These are phyloP conservation scores for Pseudoneurospora amorphoporcata DNA, from an alignment of 495 filamentous ascomycete genomes.

Conservation along the genomic window DNA sequence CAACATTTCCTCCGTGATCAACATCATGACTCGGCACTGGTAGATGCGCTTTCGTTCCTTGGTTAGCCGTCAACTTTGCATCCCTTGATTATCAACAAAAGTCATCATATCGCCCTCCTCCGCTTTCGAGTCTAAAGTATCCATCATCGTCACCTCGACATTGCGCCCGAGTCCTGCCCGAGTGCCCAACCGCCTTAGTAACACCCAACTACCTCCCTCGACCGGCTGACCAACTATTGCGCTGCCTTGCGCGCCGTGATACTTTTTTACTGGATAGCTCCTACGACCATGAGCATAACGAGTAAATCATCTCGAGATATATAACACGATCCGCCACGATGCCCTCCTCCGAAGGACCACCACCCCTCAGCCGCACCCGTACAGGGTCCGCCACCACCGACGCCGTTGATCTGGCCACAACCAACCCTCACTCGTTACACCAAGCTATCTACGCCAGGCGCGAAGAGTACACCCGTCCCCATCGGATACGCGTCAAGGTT, in stretches of 20 bases:
- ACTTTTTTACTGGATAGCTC: neutral
- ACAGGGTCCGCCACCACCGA: constrained; percentile 22
- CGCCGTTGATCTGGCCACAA: constrained; percentile 24
- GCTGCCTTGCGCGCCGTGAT: neutral
- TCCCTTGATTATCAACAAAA: neutral
- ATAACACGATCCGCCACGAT: constrained; percentile 8
- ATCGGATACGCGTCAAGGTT: constrained; percentile 68
- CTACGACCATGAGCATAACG: neutral
- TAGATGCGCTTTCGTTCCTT: neutral
- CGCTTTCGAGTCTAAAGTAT: neutral
- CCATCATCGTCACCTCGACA: neutral
- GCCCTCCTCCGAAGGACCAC: constrained; percentile 17
- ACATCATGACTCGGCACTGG: neutral
- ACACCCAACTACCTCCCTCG: neutral
- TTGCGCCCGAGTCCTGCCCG: neutral
- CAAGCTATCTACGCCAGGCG: constrained; percentile 56
- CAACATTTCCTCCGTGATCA: neutral
- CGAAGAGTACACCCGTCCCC: constrained; percentile 63
- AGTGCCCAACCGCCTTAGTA: neutral
- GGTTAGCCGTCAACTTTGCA: neutral
- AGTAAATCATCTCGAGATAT: neutral
- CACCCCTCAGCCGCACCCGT: constrained; percentile 2
- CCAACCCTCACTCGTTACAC: constrained; percentile 36
- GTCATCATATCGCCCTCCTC: neutral
- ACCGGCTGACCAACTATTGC: neutral